Evolutionary conservation across 768 basidiomycete genomes (phyloP).

Genomic region (Auriculariales sp.): DNA sequence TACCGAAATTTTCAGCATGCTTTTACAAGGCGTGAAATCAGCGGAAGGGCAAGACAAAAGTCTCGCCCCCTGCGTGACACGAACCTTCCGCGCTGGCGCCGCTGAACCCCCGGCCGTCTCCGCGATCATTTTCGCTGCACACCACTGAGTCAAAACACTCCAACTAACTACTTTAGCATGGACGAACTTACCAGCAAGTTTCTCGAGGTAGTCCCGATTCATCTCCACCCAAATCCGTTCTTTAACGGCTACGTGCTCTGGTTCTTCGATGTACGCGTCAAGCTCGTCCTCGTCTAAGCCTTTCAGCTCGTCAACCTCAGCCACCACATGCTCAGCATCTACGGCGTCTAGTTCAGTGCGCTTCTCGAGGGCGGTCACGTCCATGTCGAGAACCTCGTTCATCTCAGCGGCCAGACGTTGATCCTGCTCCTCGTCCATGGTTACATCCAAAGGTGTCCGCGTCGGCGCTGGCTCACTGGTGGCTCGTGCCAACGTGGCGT

Average conservation of each 20-base stretch:
- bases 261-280: conserved; percentile 52
- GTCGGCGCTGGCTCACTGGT: too few relatives aligned
- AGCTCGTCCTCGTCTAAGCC: conserved; percentile 89
- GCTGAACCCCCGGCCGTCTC: conserved; percentile 15
- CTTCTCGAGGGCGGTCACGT: conserved; percentile 32
- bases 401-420: conserved; percentile 58
- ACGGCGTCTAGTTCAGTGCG: conserved; percentile 47
- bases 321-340: conserved; percentile 34
- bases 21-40: conserved; percentile 3
- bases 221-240: conserved; percentile 90
- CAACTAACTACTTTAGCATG: conserved; percentile 1
- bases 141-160: conserved; percentile 28
- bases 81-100: conserved; percentile 66
- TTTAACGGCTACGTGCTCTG: conserved; percentile 68
- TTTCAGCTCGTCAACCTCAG: conserved; percentile 43
- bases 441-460: too few relatives aligned
- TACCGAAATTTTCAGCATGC: background rate
- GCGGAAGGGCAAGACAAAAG: background rate
- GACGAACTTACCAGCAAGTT: conserved; percentile 56
- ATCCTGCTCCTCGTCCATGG: conserved; percentile 45
- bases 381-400: conserved; percentile 42
- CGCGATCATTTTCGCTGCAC: conserved; percentile 36
- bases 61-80: conserved; percentile 24
- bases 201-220: conserved; percentile 81
- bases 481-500: too few relatives aligned